Evolutionary conservation across 352 stramenopile species (phyloP), one percentile per base, ranked within the genome.

Genomic region (Pythium biforme): DNA sequence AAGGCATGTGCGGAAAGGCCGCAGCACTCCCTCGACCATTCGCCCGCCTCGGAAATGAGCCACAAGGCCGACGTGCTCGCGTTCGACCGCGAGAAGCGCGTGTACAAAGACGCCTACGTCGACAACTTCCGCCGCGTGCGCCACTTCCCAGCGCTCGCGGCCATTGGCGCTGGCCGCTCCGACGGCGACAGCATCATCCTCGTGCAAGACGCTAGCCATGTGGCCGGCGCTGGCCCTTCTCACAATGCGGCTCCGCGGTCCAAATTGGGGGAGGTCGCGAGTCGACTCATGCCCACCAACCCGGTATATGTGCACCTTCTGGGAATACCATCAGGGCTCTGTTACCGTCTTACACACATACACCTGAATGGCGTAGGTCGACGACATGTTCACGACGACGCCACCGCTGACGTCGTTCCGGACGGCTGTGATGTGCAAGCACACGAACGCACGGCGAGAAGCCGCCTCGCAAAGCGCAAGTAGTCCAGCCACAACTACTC

Each of bases 41-140:
- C 34, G 26, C 23, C 12, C 22, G 43, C 29, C 26, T 40, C 27
- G 33, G 22, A 34, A n/a, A 64, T 77, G 68, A 73, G 69, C 54
- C 68, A 86, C 59, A 85, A 80, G 64, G 70, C 73, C 41, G 72
- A 82, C 43, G 69, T 79, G 63, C 58, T 87, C 17, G 77, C 78
- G 50, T 89, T 75, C 62, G 79, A 90, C 67, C 79, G 75, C 68
- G 79, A 92, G 58, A 92, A 88, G 76, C 76, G 79, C 59, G 70
- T 86, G 40, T 90, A 88, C 63, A 90, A 89, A 69, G 77, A 90
- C 61, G 81, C 81, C 0, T 88, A 89, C 52, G 83, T 88, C 27
- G 65, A 81, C 48, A 83, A 86, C 55, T 92, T 89, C 50, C 77
- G 79, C 51, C 77, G 79, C 20, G 76, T 90, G 70, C 80, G 83